phyloP scores from a whole-genome alignment of 139 green algal species.

The Auxenochlorella pyrenoidosa region DNA sequence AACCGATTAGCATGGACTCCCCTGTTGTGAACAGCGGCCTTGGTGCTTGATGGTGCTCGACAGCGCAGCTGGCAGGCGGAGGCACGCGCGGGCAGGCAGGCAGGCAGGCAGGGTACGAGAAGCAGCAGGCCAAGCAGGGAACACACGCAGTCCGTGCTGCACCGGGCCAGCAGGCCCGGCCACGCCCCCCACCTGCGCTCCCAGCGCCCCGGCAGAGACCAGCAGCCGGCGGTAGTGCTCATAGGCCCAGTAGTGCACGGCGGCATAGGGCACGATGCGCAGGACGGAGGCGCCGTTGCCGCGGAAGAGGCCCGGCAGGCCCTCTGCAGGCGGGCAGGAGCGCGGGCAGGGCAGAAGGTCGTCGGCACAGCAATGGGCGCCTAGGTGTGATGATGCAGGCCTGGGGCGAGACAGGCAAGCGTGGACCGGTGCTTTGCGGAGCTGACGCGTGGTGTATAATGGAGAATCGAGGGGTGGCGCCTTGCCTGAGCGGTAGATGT shows the following conservation, averaged over 20 bases:
- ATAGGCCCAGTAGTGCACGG: slow-evolving; percentile 92
- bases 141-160: neutral
- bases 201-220: slow-evolving; percentile 28
- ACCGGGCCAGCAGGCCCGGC: neutral
- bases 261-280: slow-evolving; percentile 91
- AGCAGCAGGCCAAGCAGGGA: neutral
- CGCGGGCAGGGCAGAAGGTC: too few relatives aligned
- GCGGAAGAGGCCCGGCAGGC: slow-evolving; percentile 23
- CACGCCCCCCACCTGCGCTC: neutral
- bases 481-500: slow-evolving; percentile 20
- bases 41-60: too few relatives aligned
- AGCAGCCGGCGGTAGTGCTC: slow-evolving; percentile 81
- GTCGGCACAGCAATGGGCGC: too few relatives aligned
- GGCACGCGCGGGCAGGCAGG: neutral
- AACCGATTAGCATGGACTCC: too few relatives aligned
- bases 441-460: too few relatives aligned
- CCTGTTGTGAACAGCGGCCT: neutral
- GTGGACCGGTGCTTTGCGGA: too few relatives aligned
- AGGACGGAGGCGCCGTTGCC: slow-evolving; percentile 89
- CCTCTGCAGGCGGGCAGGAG: neutral
- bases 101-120: too few relatives aligned
- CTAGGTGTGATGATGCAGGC: too few relatives aligned
- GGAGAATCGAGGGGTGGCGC: too few relatives aligned
- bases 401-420: too few relatives aligned
- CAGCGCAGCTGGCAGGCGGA: too few relatives aligned